Conservation (phyloP, 2,329 filamentous ascomycete species). For the Stenocarpella maydis region DNA sequence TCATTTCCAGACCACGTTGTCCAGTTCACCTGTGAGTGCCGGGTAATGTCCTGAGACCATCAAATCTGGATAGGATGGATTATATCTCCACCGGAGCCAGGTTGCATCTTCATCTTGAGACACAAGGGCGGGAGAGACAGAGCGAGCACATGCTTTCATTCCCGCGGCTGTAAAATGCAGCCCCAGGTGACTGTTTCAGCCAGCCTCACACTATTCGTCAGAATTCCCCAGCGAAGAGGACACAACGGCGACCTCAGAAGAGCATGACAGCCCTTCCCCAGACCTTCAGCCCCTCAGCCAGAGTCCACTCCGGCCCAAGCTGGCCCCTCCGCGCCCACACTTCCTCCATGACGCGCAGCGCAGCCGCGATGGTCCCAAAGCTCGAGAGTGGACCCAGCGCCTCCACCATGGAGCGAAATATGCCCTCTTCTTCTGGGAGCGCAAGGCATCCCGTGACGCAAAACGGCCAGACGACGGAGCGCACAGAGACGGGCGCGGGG, state of each 20-base stretch:
- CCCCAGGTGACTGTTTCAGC: not conserved
- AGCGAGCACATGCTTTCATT: no score
- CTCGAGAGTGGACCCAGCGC: slow-evolving; percentile 52
- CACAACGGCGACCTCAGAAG: slow-evolving; percentile 36
- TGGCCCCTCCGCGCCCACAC: slow-evolving; percentile 50
- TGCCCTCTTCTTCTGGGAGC: slow-evolving; percentile 49
- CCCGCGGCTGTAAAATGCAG: not conserved
- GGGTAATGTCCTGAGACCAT: not conserved
- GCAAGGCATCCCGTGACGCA: slow-evolving; percentile 48
- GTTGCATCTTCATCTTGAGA: not conserved
- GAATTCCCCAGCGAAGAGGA: not conserved
- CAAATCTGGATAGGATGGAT: not conserved
- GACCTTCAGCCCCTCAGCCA: slow-evolving; percentile 40
- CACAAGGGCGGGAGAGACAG: not conserved
- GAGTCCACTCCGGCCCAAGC: slow-evolving; percentile 44
- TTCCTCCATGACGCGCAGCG: slow-evolving; percentile 54
- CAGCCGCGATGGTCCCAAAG: slow-evolving; percentile 55
- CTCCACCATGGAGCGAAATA: slow-evolving; percentile 52
- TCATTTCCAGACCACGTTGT: not conserved
- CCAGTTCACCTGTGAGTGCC: not conserved
- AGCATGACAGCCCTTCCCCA: slow-evolving; percentile 56
- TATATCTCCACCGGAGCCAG: not conserved
- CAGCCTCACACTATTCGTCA: not conserved
- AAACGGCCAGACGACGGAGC: slow-evolving; percentile 48
- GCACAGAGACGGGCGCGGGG: slow-evolving; percentile 40